A percentile compares a stretch with the other conserved stretches of the same genome.
Evolutionary conservation across 2,329 filamentous ascomycete genomes (phyloP).

Genomic region (Fusarium pseudocircinatum): DNA sequence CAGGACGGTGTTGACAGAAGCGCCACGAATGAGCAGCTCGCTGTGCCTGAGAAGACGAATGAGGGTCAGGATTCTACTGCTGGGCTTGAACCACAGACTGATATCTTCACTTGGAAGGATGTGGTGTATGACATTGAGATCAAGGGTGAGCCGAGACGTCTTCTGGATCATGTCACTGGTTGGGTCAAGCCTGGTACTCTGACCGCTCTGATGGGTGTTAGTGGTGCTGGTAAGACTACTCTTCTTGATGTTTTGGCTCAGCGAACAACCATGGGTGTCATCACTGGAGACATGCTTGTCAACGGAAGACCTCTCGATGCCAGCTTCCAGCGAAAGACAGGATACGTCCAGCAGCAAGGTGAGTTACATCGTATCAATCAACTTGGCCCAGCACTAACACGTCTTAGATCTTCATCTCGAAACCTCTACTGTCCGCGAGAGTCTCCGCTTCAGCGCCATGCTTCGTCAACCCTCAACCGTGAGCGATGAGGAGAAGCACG

Average conservation of each 20-base stretch:
- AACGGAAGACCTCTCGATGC: constrained; percentile 65
- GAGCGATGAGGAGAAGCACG: constrained; percentile 65
- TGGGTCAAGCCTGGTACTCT: constrained; percentile 92
- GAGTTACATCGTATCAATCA: background rate
- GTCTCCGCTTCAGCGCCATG: constrained; percentile 64
- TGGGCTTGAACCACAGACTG: constrained; percentile 55
- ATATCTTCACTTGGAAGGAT: constrained; percentile 81
- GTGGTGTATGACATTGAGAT: constrained; percentile 78
- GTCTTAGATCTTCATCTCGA: constrained; percentile 62
- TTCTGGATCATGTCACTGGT: constrained; percentile 83
- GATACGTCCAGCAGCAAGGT: constrained; percentile 74
- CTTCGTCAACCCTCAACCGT: constrained; percentile 65
- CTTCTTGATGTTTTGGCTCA: constrained; percentile 55
- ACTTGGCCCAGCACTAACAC: background rate
- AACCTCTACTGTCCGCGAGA: constrained; percentile 65
- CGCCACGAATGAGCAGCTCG: constrained; percentile 45
- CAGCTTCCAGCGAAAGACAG: constrained; percentile 71
- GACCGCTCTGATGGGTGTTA: constrained; percentile 79
- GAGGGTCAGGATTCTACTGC: constrained; percentile 34
- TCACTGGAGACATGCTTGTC: constrained; percentile 73
- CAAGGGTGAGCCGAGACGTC: constrained; percentile 74
- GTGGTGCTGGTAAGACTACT: constrained; percentile 56
- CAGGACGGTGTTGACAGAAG: constrained; percentile 41
- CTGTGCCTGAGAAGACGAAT: constrained; percentile 37
- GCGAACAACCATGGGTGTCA: constrained; percentile 68